A percentile compares a stretch with the other conserved stretches of the same genome.
Conservation (phyloP, 2,329 filamentous ascomycete species). For the Phialophora macrospora region DNA sequence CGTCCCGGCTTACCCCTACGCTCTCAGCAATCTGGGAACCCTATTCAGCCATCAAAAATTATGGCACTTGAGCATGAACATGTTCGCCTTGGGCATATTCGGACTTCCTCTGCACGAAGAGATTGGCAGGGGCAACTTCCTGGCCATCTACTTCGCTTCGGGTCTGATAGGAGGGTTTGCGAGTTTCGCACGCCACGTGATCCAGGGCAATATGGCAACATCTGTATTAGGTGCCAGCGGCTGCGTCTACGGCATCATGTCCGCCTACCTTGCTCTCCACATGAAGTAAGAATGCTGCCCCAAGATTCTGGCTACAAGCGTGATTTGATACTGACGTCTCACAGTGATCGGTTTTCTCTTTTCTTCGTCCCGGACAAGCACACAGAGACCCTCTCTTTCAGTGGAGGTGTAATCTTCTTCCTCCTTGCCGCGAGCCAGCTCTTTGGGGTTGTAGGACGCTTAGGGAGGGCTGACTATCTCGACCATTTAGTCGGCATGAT, state of each 20-base stretch:
- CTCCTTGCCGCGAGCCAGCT: conserved; percentile 47
- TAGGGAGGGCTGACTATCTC: conserved; percentile 47
- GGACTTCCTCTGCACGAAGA: conserved; percentile 61
- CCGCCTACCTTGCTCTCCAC: conserved; percentile 56
- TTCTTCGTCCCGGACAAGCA: conserved; percentile 49
- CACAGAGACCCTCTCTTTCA: conserved; percentile 50
- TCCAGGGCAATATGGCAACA: conserved; percentile 50
- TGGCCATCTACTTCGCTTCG: conserved; percentile 57
- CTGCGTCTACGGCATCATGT: conserved; percentile 56
- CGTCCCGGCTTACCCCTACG: conserved; percentile 58
- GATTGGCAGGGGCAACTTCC: conserved; percentile 60
- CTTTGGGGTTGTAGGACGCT: conserved; percentile 42
- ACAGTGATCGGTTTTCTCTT: conserved; percentile 49
- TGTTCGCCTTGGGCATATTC: conserved; percentile 60
- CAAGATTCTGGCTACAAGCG: neutral
- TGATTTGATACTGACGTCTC: conserved; percentile 15
- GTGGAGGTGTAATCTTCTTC: conserved; percentile 47
- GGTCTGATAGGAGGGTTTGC: conserved; percentile 55
- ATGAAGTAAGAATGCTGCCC: conserved; percentile 45
- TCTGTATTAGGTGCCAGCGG: conserved; percentile 60
- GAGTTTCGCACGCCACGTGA: conserved; percentile 53
- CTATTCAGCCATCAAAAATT: conserved; percentile 63
- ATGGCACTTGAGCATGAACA: conserved; percentile 59
- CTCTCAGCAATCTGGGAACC: conserved; percentile 58
- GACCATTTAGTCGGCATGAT: conserved; percentile 52